Percentiles rank a stretch among this genome's conserved stretches.
phyloP scores from a whole-genome alignment of 2,329 filamentous ascomycete species.

The Davidsoniella neocaledoniae region DNA sequence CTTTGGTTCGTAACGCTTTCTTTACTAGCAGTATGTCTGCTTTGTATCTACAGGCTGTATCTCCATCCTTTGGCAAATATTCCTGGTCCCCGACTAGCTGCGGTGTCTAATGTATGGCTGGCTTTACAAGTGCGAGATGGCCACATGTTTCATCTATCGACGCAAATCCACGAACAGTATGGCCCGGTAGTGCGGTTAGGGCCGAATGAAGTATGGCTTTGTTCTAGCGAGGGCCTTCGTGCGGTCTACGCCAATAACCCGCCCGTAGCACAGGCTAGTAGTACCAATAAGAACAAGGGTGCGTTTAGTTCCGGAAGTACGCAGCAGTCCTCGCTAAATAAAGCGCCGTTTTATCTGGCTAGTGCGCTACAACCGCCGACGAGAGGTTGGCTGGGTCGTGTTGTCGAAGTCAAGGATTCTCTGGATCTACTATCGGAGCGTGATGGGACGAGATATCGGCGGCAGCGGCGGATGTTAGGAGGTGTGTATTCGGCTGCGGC shows the following conservation, averaged over 20 bases:
- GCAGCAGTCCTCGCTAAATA: neutral
- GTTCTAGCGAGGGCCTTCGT: conserved; percentile 29
- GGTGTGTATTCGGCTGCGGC: conserved; percentile 29
- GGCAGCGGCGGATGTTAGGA: conserved; percentile 32
- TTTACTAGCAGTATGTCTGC: too few species aligned
- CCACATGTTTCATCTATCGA: conserved; percentile 24
- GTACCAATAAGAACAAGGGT: too few species aligned
- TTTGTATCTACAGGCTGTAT: conserved; percentile 22
- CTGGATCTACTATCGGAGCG: conserved; percentile 35
- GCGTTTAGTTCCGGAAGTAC: too few species aligned
- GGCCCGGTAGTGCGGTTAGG: conserved; percentile 35
- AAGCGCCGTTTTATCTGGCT: conserved; percentile 18
- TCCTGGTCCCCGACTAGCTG: conserved; percentile 31
- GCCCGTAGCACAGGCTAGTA: neutral
- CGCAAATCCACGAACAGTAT: conserved; percentile 28
- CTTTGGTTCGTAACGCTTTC: too few species aligned
- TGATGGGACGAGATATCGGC: conserved; percentile 28
- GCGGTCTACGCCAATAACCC: conserved; percentile 25
- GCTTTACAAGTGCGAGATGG: conserved; percentile 29
- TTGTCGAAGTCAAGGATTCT: conserved; percentile 24
- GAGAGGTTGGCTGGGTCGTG: conserved; percentile 23
- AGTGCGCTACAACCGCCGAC: conserved; percentile 27
- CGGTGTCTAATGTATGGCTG: conserved; percentile 31
- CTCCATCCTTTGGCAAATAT: conserved; percentile 28
- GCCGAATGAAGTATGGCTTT: conserved; percentile 37